Base-by-base conservation (phyloP, 208 protist species). In the Porcisia hertigi region DNA sequence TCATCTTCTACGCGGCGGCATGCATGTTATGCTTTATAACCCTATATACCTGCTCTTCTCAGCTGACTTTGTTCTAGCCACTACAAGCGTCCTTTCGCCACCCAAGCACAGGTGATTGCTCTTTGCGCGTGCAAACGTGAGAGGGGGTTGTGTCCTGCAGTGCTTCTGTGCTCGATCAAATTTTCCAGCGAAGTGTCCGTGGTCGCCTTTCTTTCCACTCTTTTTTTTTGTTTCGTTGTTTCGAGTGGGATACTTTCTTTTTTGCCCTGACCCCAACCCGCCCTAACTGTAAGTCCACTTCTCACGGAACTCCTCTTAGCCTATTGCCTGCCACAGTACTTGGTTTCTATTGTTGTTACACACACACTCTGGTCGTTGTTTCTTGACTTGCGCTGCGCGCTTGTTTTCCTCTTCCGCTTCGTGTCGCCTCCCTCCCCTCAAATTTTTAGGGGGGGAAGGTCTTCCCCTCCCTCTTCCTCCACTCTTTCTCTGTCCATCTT, bases 191-290 rank as follows among this genome's bases (percentile, higher is more conserved):
- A 36, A 23, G 25, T 30, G 4, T n/a, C 57, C 7, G 16, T 60
- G 23, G 14, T 30, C 67, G 6, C 41, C 34, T 72, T 60, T 72
- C 8, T 69, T 30, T 30, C 67, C 7, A 7, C 34, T 72, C 43
- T 72, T 43, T 69, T 43, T 69, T 20, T 20, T 69, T 30, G 2
- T 72, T 72, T 57, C 58, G 14, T 69, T 11, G n/a, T 69, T 69
- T 30, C 20, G 11, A 52, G 47, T 54, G 12, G 12, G 9, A 58
- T 69, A 0, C 5, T 52, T 43, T 69, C 14, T 39, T 52, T 69
- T 39, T 45, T 5, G 8, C 39, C 39, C 34, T 34, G 7, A 23
- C 12, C 34, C 30, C 30, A n/a, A 5, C 65, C 8, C 65, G 8
- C 41, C 11, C 18, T 9, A 20, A 52, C 47, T 52, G 30, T 30